Conservation (phyloP, 2,329 filamentous ascomycete species). For the Aureobasidium sp. region DNA sequence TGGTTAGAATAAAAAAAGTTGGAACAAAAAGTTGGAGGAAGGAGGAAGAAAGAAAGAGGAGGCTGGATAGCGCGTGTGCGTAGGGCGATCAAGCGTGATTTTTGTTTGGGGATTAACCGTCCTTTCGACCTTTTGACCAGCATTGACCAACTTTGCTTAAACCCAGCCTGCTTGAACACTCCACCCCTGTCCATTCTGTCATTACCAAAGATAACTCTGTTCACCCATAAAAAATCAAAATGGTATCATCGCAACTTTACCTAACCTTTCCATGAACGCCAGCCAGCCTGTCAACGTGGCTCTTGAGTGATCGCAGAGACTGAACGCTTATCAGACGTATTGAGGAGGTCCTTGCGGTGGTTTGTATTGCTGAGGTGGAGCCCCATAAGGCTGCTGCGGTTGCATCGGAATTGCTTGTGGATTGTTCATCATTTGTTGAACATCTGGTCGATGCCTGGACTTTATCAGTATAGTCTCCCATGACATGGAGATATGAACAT, state of each 20-base stretch:
- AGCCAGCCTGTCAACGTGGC: background rate
- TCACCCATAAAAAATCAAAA: background rate
- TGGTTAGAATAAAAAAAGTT: background rate
- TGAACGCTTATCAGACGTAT: conserved; percentile 10
- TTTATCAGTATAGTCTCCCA: background rate
- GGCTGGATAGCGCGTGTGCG: background rate
- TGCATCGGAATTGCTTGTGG: conserved; percentile 24
- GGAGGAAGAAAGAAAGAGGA: background rate
- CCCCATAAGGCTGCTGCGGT: conserved; percentile 23
- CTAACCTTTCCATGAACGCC: background rate
- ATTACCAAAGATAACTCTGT: background rate
- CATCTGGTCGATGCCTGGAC: conserved; percentile 26
- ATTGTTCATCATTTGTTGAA: conserved; percentile 27
- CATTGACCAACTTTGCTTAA: conserved; percentile 12
- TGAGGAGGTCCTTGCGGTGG: conserved; percentile 16
- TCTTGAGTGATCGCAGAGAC: background rate
- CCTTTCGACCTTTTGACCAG: background rate
- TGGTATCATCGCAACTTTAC: conserved; percentile 6
- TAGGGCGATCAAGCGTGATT: background rate
- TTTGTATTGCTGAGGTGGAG: conserved; percentile 21
- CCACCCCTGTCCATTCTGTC: background rate
- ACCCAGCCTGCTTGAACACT: background rate
- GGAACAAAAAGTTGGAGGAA: background rate
- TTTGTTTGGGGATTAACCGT: conserved; percentile 5
- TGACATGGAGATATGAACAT: background rate